phyloP scores from a whole-genome alignment of 2,329 filamentous ascomycete species.

The Tolypocladium sp. region DNA sequence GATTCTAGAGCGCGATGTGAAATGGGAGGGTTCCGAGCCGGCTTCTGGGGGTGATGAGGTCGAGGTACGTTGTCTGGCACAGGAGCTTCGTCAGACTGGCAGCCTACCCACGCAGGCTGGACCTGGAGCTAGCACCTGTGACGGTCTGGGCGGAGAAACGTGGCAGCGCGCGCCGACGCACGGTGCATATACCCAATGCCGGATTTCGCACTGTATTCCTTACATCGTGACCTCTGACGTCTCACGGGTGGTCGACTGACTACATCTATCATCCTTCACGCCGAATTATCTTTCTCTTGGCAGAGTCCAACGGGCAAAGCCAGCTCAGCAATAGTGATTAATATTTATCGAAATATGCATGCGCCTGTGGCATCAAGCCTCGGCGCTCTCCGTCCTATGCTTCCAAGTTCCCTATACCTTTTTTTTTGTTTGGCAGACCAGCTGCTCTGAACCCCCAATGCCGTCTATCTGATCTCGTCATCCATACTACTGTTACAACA shows the following conservation, averaged over 20 bases:
- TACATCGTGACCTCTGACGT: neutral
- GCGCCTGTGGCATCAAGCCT: neutral
- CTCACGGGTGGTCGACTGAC: neutral
- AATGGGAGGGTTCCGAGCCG: conserved; percentile 3
- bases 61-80: conserved; percentile 5
- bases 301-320: neutral
- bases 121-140: conserved; percentile 12
- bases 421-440: conserved; percentile 1
- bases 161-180: conserved; percentile 10
- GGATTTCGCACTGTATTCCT: neutral
- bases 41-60: conserved; percentile 1
- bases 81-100: conserved; percentile 30
- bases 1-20: neutral
- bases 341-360: neutral
- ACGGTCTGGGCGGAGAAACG: conserved; percentile 17
- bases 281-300: neutral
- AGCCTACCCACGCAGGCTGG: conserved; percentile 24
- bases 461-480: neutral
- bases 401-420: neutral
- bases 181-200: neutral
- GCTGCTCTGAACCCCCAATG: conserved; percentile 1
- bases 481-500: neutral
- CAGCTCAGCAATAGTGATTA: neutral
- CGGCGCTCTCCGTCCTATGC: neutral
- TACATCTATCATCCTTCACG: too few relatives aligned